A percentile compares a stretch with the other conserved stretches of the same genome.
Conservation (phyloP, 768 basidiomycete genomes). For the Psilocybe cyanescens region DNA sequence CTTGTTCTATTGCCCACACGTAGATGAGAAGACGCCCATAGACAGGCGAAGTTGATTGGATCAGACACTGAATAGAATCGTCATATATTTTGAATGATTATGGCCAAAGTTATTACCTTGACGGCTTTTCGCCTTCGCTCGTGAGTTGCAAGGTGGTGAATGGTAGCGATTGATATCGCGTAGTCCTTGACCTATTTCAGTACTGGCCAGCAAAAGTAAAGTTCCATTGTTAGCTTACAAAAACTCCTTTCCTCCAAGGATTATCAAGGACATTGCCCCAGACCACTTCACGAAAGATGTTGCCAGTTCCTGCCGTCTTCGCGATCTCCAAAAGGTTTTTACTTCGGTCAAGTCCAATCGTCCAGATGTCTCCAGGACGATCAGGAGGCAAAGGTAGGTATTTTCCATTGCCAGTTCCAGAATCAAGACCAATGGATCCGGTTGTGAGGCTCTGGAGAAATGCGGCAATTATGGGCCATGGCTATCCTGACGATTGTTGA, state of each 20-base stretch:
- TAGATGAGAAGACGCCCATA: conserved; percentile 89
- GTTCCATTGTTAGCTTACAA: conserved; percentile 51
- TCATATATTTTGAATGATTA: not conserved
- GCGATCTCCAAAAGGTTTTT: conserved; percentile 79
- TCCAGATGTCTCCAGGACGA: conserved; percentile 63
- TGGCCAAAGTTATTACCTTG: conserved; percentile 51
- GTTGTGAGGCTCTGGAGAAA: conserved; percentile 75
- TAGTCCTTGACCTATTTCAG: conserved; percentile 67
- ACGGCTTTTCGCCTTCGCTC: conserved; percentile 74
- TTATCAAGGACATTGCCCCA: conserved; percentile 76
- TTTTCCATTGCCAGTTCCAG: conserved; percentile 97
- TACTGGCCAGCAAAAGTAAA: not conserved
- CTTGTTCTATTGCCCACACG: conserved; percentile 97
- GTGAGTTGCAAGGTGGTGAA: conserved; percentile 90
- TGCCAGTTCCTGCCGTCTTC: conserved; percentile 54
- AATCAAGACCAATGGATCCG: conserved; percentile 89
- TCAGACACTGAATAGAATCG: conserved; percentile 51
- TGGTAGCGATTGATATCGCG: conserved; percentile 95
- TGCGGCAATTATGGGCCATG: conserved; percentile 84
- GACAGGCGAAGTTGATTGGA: conserved; percentile 63
- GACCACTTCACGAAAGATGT: conserved; percentile 68
- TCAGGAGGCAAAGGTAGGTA: conserved; percentile 81
- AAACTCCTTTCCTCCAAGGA: conserved; percentile 77
- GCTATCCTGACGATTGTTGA: conserved; percentile 46
- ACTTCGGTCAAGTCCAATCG: conserved; percentile 86